Evolutionary conservation across 2,329 filamentous ascomycete genomes (phyloP).

Genomic region (Furcasterigmium furcatum): DNA sequence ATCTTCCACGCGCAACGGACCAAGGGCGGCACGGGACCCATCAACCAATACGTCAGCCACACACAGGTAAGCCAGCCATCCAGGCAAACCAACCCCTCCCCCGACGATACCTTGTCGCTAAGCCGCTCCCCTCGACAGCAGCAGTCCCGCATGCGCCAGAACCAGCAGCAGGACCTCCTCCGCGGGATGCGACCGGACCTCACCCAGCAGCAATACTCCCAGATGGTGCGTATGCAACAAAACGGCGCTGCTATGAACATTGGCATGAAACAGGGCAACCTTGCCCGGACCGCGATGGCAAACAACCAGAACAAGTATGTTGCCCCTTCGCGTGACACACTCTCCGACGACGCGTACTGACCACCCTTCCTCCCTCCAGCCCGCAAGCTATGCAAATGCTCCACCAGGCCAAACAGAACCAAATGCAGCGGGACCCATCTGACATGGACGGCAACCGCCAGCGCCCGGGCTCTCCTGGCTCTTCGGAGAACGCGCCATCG

Average conservation of each 20-base stretch:
- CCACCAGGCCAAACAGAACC: constrained; percentile 68
- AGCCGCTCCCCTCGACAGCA: constrained; percentile 36
- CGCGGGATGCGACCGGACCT: constrained; percentile 65
- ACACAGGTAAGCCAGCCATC: constrained; percentile 65
- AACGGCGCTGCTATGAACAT: constrained; percentile 55
- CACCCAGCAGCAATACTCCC: constrained; percentile 50
- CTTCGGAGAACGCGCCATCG: constrained; percentile 84
- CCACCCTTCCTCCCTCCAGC: constrained; percentile 30
- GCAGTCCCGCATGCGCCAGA: constrained; percentile 71
- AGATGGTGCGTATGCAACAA: constrained; percentile 66
- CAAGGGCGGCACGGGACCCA: constrained; percentile 59
- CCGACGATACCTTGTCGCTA: not conserved
- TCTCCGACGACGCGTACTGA: constrained; percentile 9
- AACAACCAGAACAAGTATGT: constrained; percentile 73
- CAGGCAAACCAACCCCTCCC: constrained; percentile 3
- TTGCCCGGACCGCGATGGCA: constrained; percentile 74
- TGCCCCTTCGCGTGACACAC: not conserved
- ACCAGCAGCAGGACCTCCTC: constrained; percentile 73
- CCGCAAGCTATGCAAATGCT: constrained; percentile 70
- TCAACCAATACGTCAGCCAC: constrained; percentile 75
- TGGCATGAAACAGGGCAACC: constrained; percentile 55
- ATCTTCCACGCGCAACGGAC: constrained; percentile 82
- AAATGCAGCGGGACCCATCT: constrained; percentile 86
- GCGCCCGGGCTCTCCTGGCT: constrained; percentile 76
- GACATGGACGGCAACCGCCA: constrained; percentile 82